These are phyloP conservation scores for Amanita thiersii DNA, from an alignment of 768 basidiomycete species.

Conservation along the genomic window DNA sequence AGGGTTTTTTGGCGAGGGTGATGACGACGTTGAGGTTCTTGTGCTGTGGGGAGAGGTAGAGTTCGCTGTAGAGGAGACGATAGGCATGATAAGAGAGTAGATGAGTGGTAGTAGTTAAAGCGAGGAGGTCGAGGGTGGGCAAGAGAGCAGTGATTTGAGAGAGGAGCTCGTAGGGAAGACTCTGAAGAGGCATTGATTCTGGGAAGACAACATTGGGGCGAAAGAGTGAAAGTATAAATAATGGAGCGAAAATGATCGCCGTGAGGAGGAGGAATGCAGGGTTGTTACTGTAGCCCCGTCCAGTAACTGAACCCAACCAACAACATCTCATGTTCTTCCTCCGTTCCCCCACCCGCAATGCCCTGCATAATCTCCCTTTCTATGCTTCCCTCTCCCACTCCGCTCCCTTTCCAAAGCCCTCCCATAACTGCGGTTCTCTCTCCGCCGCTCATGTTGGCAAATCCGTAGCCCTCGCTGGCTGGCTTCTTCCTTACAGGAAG, in stretches of 20 bases:
- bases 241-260: constrained; percentile 25
- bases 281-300: too few relatives aligned
- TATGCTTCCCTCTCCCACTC: constrained; percentile 11
- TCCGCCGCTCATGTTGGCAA: constrained; percentile 41
- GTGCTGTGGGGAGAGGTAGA: constrained; percentile 36
- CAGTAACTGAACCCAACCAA: too few relatives aligned
- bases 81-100: constrained; percentile 42
- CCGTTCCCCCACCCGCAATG: constrained; percentile 7
- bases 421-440: constrained; percentile 60
- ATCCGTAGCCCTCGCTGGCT: constrained; percentile 68
- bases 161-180: constrained; percentile 57
- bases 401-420: constrained; percentile 54
- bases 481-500: constrained; percentile 77
- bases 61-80: constrained; percentile 54
- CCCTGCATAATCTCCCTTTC: constrained; percentile 11
- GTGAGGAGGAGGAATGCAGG: constrained; percentile 19
- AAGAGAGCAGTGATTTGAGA: constrained; percentile 35
- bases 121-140: constrained; percentile 30
- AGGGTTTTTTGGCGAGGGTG: constrained; percentile 50
- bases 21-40: constrained; percentile 40
- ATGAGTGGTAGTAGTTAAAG: constrained; percentile 37
- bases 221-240: constrained; percentile 1
- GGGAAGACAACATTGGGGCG: constrained; percentile 19
- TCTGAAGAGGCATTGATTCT: constrained; percentile 33
- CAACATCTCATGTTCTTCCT: constrained; percentile 11